Percentiles rank a stretch among this genome's conserved stretches.
Evolutionary conservation across 768 basidiomycete genomes (phyloP).

Genomic region (Boletus coccyginus): DNA sequence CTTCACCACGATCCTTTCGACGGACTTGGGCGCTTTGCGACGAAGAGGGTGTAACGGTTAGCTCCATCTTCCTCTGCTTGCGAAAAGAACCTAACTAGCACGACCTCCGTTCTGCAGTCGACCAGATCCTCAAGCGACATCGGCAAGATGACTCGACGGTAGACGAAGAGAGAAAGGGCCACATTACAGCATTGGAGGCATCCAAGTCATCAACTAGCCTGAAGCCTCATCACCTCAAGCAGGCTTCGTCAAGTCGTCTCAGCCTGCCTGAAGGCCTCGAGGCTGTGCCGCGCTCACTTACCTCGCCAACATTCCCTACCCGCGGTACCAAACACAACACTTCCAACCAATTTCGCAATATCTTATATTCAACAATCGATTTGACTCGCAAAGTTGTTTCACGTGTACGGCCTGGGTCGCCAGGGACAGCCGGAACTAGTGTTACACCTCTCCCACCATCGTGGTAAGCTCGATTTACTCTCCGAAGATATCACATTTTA

Average conservation of each 20-base stretch:
- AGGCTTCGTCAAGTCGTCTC: background rate
- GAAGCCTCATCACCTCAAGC: background rate
- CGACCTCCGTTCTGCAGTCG: background rate
- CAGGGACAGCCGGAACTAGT: no score
- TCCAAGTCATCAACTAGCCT: background rate
- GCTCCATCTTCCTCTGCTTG: background rate
- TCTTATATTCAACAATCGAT: no score
- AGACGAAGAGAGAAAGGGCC: no score
- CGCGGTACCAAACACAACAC: background rate
- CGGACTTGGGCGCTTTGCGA: background rate
- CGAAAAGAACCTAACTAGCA: background rate
- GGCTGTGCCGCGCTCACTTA: background rate
- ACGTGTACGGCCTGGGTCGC: no score
- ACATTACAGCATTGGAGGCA: background rate
- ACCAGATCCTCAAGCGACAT: background rate
- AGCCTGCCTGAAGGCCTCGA: background rate
- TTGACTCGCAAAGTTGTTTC: background rate
- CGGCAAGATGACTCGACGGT: background rate
- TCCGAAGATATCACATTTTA: no score
- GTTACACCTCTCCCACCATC: no score
- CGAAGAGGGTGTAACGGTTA: conserved; percentile 1
- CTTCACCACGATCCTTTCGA: background rate
- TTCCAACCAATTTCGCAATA: no score
- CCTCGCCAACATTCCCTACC: no score
- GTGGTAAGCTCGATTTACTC: no score